Evolutionary conservation across 2,329 filamentous ascomycete species (phyloP), one percentile per base, ranked within the genome.

Genomic region (Fusarium sp.): DNA sequence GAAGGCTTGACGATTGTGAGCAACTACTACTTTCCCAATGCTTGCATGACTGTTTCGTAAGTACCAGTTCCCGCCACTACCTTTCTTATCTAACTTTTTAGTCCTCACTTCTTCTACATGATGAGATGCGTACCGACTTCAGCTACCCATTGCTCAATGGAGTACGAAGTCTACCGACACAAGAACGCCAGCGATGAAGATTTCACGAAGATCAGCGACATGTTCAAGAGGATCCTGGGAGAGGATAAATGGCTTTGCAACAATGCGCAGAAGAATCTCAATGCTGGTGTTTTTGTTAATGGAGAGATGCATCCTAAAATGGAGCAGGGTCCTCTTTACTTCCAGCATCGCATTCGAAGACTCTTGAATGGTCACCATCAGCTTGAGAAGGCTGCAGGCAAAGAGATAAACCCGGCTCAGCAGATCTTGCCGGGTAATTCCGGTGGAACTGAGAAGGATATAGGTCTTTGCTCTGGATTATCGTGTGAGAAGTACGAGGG

Each of bases 51-150:
- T 1, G 66, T 70, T 3, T 64, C 66, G 68, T 64, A 33, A 60
- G 68, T 58, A 5, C 5, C 0, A 0, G 0, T 2, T 3, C 28
- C 38, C 11, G 44, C 38, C 40, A 34, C 10, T 6, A 31, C 0
- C 11, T 18, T 22, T 14, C 10, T 28, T 20, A 88, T 87, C 26
- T 90, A 85, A 77, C 78, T 85, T 38, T 0, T 2, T 4, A 11
- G 78, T 75, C 11, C 56, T 4, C 49, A 63, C 13, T 69, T 69
- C 34, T 69, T 69, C 1, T 56, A 55, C 9, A 52, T 69, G 17
- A 48, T 58, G 52, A 34, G 62, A 28, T 63, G 52, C 2, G 33
- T 63, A 5, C 67, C 67, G 2, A 49, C 20, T 1, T 55, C 49
- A 0, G 39, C 57, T 1, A 14, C 10, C 3, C 36, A 51, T 1